Percentiles rank a stretch among this genome's conserved stretches.
Conservation (phyloP, 2,329 filamentous ascomycete genomes). For the Tolypocladium ophioglossoides region DNA sequence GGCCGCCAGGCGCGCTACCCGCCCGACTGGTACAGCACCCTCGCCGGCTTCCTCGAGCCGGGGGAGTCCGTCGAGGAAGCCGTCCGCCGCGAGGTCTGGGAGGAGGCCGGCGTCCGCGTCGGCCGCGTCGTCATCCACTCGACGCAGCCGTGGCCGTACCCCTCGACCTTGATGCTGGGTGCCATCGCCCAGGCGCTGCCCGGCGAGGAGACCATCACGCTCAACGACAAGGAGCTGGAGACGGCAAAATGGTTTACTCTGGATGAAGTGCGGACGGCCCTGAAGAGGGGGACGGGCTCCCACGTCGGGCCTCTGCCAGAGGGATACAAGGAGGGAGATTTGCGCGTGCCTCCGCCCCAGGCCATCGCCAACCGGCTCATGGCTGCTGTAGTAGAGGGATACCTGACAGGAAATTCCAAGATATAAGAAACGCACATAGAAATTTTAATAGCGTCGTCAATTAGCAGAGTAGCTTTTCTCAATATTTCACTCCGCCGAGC, state of each 20-base stretch:
- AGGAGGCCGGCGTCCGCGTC: constrained; percentile 68
- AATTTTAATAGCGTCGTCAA: not conserved
- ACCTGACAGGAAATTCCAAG: constrained; percentile 45
- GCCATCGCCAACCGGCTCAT: constrained; percentile 91
- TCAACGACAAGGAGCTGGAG: constrained; percentile 89
- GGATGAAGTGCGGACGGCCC: constrained; percentile 68
- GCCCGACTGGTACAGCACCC: constrained; percentile 73
- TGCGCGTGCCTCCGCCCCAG: constrained; percentile 74
- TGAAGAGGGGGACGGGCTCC: constrained; percentile 53
- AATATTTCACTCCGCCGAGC: not conserved
- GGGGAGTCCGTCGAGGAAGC: constrained; percentile 80
- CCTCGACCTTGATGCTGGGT: constrained; percentile 74
- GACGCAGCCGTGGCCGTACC: constrained; percentile 82
- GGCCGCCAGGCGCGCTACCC: constrained; percentile 82
- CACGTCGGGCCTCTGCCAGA: constrained; percentile 54
- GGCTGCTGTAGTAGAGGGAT: constrained; percentile 66
- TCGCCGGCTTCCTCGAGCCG: constrained; percentile 79
- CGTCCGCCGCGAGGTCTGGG: constrained; percentile 75
- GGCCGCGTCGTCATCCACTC: constrained; percentile 74
- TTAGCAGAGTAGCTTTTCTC: not conserved
- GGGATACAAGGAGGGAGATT: constrained; percentile 62
- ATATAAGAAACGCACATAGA: constrained; percentile 24
- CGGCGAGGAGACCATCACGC: constrained; percentile 57
- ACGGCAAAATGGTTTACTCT: constrained; percentile 80
- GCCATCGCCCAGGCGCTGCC: constrained; percentile 80